Evolutionary conservation across 2,329 filamentous ascomycete genomes (phyloP).

Genomic region (Exophiala mesophila): DNA sequence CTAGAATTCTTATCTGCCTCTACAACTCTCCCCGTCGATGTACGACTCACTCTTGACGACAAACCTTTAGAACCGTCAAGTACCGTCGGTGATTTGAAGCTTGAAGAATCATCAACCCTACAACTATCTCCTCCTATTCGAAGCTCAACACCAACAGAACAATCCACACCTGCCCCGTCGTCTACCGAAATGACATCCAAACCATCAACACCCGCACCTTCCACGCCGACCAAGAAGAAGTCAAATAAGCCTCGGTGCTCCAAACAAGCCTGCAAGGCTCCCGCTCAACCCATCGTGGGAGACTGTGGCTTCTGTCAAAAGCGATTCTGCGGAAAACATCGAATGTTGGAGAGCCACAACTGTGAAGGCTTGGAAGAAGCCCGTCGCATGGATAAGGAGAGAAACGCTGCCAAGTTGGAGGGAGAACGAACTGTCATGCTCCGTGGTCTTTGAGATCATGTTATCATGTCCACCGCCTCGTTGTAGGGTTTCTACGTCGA

Average conservation of each 20-base stretch:
- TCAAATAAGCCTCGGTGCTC: conserved; percentile 67
- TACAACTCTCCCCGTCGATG: conserved; percentile 47
- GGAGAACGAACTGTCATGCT: conserved; percentile 90
- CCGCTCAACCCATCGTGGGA: conserved; percentile 86
- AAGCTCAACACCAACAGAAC: conserved; percentile 30
- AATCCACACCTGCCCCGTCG: conserved; percentile 47
- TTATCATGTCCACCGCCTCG: too few relatives aligned
- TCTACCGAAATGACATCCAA: conserved; percentile 2
- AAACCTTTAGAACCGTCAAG: conserved; percentile 46
- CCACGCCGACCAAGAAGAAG: conserved; percentile 35
- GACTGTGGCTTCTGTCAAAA: conserved; percentile 94
- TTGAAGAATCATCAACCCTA: conserved; percentile 22
- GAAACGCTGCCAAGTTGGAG: conserved; percentile 88
- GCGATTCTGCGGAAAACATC: conserved; percentile 91
- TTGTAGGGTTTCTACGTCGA: background rate
- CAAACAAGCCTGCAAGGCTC: conserved; percentile 82
- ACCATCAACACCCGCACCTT: conserved; percentile 41
- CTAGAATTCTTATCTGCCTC: conserved; percentile 54
- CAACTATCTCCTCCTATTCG: conserved; percentile 38
- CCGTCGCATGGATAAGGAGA: conserved; percentile 93
- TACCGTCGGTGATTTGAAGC: conserved; percentile 26
- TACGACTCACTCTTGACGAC: conserved; percentile 55
- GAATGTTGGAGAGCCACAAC: conserved; percentile 89
- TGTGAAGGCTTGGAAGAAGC: conserved; percentile 92
- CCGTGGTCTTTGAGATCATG: conserved; percentile 85